Conservation (phyloP, 2,329 filamentous ascomycete species). For the Scedosporium minutisporum region DNA sequence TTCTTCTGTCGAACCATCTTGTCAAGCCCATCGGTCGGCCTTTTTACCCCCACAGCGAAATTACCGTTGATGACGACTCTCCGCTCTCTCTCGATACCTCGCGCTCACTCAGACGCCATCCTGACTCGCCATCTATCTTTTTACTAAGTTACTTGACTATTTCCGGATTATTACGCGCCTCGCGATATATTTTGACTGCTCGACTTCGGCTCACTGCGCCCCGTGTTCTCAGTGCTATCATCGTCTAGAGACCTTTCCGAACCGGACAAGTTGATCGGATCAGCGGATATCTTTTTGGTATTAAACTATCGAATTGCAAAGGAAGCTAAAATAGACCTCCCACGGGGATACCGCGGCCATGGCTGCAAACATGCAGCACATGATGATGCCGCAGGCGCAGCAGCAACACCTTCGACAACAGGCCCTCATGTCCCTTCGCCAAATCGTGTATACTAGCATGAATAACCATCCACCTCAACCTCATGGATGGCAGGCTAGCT, state of each 20-base stretch:
- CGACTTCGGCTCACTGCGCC: too few species aligned
- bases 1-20: neutral
- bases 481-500: conserved; percentile 29
- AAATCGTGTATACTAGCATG: conserved; percentile 30
- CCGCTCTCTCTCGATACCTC: neutral
- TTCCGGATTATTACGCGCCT: too few species aligned
- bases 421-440: conserved; percentile 22
- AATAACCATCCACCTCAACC: conserved; percentile 21
- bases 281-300: neutral
- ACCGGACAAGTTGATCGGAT: neutral
- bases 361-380: conserved; percentile 51
- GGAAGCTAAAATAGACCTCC: neutral
- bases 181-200: too few species aligned
- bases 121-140: too few species aligned
- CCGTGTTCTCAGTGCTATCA: too few species aligned
- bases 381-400: conserved; percentile 37
- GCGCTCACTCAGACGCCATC: neutral
- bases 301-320: neutral
- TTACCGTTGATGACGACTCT: neutral
- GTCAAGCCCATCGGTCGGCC: neutral
- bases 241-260: too few species aligned
- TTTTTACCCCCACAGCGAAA: neutral
- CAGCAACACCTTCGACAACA: conserved; percentile 15
- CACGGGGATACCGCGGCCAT: conserved; percentile 27
- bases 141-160: too few species aligned